A percentile compares a stretch with the other conserved stretches of the same genome.
Conservation (phyloP, 768 basidiomycete species). For the Lactifluus subvellereus region DNA sequence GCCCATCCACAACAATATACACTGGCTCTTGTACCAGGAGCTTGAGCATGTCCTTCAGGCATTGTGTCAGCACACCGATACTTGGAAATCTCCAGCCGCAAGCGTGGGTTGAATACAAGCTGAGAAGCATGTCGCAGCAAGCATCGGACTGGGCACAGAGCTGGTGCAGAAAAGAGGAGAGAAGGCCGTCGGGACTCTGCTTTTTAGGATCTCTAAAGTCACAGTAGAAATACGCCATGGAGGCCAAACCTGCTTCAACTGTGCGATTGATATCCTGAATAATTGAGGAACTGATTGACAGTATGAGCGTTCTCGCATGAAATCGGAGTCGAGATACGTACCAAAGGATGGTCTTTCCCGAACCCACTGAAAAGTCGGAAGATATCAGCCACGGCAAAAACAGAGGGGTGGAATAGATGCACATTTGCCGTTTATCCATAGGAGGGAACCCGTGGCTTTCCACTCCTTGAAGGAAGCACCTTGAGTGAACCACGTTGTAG, state of each 20-base stretch:
- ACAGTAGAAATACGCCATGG: slow-evolving; percentile 10
- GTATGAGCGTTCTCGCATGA: not conserved
- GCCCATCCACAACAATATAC: slow-evolving; percentile 10
- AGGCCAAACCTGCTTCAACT: slow-evolving; percentile 7
- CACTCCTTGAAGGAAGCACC: slow-evolving; percentile 7
- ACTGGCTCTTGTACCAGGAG: not conserved
- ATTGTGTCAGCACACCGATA: not conserved
- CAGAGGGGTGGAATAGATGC: not conserved
- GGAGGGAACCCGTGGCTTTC: not conserved
- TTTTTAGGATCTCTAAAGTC: slow-evolving; percentile 8
- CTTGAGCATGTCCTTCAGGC: slow-evolving; percentile 10
- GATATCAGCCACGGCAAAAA: not conserved
- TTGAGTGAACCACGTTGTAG: slow-evolving; percentile 8
- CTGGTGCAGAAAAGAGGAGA: slow-evolving; percentile 5
- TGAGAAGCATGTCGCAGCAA: not conserved
- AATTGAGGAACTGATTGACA: slow-evolving; percentile 5
- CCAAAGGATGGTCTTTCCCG: slow-evolving; percentile 16
- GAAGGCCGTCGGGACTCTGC: slow-evolving; percentile 2
- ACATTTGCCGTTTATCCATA: slow-evolving; percentile 16
- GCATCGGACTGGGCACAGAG: slow-evolving; percentile 5
- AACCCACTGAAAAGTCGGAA: not conserved
- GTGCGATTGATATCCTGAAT: slow-evolving; percentile 6
- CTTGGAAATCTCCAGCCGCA: slow-evolving; percentile 1
- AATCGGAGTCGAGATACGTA: not conserved
- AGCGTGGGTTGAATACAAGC: not conserved